Evolutionary conservation across 805 yeast genomes (phyloP).

Genomic region (Candida alai): DNA sequence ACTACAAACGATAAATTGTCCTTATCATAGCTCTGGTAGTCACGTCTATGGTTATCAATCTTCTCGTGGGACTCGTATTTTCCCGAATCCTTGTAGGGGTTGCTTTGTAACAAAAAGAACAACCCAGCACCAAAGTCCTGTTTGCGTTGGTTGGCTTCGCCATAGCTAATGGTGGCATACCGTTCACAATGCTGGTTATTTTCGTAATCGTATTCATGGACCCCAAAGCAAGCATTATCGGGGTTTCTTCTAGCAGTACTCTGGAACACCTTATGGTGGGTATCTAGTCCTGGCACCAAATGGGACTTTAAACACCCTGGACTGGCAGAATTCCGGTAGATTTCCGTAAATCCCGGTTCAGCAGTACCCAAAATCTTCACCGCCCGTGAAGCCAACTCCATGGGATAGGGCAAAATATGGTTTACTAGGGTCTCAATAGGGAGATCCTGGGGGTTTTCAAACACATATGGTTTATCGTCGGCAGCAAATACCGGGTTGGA

Average conservation of each 20-base stretch:
- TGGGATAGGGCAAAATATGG: constrained; percentile 8
- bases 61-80: constrained; percentile 24
- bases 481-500: constrained; percentile 7
- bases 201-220: constrained; percentile 30
- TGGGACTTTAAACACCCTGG: constrained; percentile 20
- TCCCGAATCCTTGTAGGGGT: constrained; percentile 17
- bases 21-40: constrained; percentile 25
- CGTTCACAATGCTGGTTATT: constrained; percentile 25
- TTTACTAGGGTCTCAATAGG: constrained; percentile 9
- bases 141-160: constrained; percentile 39
- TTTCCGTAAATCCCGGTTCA: constrained; percentile 23
- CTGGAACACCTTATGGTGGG: constrained; percentile 33
- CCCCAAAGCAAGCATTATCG: constrained; percentile 34
- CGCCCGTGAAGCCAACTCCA: constrained; percentile 5
- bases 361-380: constrained; percentile 16
- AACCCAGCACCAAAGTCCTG: constrained; percentile 53
- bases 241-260: constrained; percentile 19
- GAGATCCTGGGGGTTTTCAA: constrained; percentile 9
- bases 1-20: constrained; percentile 40
- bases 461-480: constrained; percentile 8
- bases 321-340: constrained; percentile 27
- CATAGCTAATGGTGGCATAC: constrained; percentile 44
- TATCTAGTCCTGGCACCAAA: constrained; percentile 33
- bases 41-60: constrained; percentile 23
- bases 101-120: constrained; percentile 29